Base-by-base conservation (phyloP, 2,329 filamentous ascomycete genomes). In the Trichoderma gracile region DNA sequence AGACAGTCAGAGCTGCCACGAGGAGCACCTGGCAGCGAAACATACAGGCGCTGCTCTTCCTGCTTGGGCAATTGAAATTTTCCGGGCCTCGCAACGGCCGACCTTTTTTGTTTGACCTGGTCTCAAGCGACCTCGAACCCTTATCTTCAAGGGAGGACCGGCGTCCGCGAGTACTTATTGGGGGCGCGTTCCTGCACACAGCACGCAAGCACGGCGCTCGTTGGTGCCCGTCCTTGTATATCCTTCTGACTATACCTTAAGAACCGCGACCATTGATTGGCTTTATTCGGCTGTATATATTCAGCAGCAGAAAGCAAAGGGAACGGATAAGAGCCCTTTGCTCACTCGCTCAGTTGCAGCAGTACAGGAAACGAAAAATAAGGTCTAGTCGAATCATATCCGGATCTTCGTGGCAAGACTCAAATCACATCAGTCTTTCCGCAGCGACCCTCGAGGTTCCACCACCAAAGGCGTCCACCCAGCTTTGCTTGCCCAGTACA, bases 111-210 rank as follows among this genome's bases (percentile, higher is more conserved):
- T 60, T 50, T 60, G 46, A 60, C 53, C 21, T 42, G 57, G 47
- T 60, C 57, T 49, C 46, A 60, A 42, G 23, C 33, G 30, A 52
- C 27, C 17, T 23, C 38, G 17, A 21, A 21, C 57, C 57, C 57
- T 60, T 59, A 49, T 60, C 56, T 50, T 38, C 38, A 60, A 60
- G 57, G 57, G 57, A 50, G 56, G 25, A 5, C 58, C 46, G 43
- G 40, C 58, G 49, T 61, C 33, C 49, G 33, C 23, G 49, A 53
- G 47, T 61, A 61, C 46, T 52, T 60, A 53, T 61, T 61, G 58
- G 49, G 46, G 46, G 23, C 47, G 58, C 47, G 21, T 43, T 60
- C 57, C 57, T 60, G 23, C 46, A 21, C 25, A 14, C 33, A 38
- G 33, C 33, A 38, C 33, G 33, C 33, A 38, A 38, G 33, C 33